phyloP scores from a whole-genome alignment of 257 asterid species.

The Leptodermis oblonga region DNA sequence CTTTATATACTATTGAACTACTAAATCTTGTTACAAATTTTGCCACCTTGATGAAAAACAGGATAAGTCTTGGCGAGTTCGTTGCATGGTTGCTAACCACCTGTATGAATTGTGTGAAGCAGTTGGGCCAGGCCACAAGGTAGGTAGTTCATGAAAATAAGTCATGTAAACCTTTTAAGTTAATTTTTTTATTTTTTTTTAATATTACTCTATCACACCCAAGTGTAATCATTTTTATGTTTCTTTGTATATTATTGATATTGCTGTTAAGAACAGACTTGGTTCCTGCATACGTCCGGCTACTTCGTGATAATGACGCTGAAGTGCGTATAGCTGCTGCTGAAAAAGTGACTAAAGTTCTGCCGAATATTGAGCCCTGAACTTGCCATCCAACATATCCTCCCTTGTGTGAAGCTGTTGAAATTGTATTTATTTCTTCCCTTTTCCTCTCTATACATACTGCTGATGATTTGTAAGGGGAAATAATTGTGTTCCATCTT shows the following conservation, averaged over 20 bases:
- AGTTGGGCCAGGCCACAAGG: slow-evolving; percentile 47
- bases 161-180: neutral
- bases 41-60: slow-evolving; percentile 8
- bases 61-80: slow-evolving; percentile 49
- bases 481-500: neutral
- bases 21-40: neutral
- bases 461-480: neutral
- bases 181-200: neutral
- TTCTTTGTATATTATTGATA: slow-evolving; percentile 2
- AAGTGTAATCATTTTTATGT: neutral
- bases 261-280: slow-evolving; percentile 28
- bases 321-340: slow-evolving; percentile 50
- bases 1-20: neutral
- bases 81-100: slow-evolving; percentile 45
- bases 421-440: neutral
- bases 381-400: slow-evolving; percentile 37
- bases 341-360: slow-evolving; percentile 42
- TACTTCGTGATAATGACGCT: slow-evolving; percentile 45
- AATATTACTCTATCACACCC: neutral
- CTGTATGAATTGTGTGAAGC: slow-evolving; percentile 43
- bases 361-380: slow-evolving; percentile 39
- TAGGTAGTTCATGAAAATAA: slow-evolving; percentile 2
- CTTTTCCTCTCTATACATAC: neutral
- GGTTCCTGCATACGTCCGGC: slow-evolving; percentile 45
- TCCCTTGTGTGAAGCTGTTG: slow-evolving; percentile 39